Evolutionary conservation across 176 grass and related monocot genomes (phyloP).

Genomic region (Aegilops sharonensis): DNA sequence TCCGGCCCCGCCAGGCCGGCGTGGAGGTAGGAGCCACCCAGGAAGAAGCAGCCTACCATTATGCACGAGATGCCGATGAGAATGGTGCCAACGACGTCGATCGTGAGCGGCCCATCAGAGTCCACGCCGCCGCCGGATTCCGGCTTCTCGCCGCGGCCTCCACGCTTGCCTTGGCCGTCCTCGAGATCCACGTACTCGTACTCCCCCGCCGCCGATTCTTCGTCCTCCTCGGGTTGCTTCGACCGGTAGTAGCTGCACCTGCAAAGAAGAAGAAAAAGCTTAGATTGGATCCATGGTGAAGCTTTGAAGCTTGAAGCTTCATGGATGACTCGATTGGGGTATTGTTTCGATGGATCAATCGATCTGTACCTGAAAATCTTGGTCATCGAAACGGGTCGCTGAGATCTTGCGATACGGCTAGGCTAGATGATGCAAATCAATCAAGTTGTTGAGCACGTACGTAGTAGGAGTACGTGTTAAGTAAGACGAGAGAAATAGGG

Average conservation of each 20-base stretch:
- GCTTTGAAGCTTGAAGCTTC: not conserved
- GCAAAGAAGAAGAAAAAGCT: not conserved
- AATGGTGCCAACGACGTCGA: not conserved
- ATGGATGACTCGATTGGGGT: not conserved
- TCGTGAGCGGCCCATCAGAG: not conserved
- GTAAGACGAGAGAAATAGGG: not conserved
- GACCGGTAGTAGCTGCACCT: not conserved
- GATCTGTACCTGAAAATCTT: not conserved
- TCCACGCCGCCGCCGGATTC: not conserved
- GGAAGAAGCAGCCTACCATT: not conserved
- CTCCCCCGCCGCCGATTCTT: not conserved
- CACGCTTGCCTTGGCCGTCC: not conserved
- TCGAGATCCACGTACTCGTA: not conserved
- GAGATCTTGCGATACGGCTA: too few relatives aligned
- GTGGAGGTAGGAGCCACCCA: not conserved
- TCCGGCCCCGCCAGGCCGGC: not conserved
- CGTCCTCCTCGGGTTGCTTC: not conserved
- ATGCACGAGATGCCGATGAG: not conserved
- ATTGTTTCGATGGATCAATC: not conserved
- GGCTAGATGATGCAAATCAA: too few relatives aligned
- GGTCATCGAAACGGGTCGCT: not conserved
- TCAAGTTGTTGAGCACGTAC: too few relatives aligned
- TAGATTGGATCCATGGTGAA: not conserved
- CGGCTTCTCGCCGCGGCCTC: not conserved
- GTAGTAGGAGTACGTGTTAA: too few relatives aligned